Conservation (phyloP, 176 grass and related monocot genomes). For the Bothriochloa decipiens region DNA sequence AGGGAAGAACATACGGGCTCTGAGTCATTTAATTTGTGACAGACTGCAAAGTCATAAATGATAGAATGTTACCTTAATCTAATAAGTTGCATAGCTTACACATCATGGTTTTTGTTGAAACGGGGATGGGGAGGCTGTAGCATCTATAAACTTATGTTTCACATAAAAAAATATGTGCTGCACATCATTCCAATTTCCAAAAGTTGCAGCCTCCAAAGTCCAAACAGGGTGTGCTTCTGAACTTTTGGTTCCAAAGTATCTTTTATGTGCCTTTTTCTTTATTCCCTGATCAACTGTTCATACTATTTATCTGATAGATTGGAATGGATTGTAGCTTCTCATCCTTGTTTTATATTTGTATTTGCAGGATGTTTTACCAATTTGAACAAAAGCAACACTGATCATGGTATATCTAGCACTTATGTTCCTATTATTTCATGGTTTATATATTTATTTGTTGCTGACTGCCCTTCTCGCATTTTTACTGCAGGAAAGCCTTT, state of each 20-base stretch:
- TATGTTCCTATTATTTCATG: background rate
- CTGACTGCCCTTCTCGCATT: constrained; percentile 5
- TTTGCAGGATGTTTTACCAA: constrained; percentile 81
- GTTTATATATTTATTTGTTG: background rate
- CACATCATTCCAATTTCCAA: background rate
- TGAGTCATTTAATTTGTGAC: background rate
- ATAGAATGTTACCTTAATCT: background rate
- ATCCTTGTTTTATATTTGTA: constrained; percentile 27
- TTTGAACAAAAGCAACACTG: constrained; percentile 70
- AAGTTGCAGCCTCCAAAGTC: background rate
- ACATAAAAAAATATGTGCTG: background rate
- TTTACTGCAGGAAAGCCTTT: constrained; percentile 62
- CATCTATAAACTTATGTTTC: background rate
- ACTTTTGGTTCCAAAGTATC: background rate
- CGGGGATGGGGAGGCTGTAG: background rate
- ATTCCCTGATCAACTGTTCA: background rate
- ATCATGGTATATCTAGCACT: constrained; percentile 59
- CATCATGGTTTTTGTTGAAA: background rate
- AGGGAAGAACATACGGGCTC: background rate
- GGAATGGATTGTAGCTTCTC: constrained; percentile 30
- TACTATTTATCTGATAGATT: background rate
- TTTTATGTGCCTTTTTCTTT: background rate
- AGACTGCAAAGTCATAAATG: background rate
- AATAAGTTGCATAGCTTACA: background rate
- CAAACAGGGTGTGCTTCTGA: background rate